A percentile compares a stretch with the other conserved stretches of the same genome.
phyloP scores from a whole-genome alignment of 345 rosid genomes.

The Hypericum perforatum region DNA sequence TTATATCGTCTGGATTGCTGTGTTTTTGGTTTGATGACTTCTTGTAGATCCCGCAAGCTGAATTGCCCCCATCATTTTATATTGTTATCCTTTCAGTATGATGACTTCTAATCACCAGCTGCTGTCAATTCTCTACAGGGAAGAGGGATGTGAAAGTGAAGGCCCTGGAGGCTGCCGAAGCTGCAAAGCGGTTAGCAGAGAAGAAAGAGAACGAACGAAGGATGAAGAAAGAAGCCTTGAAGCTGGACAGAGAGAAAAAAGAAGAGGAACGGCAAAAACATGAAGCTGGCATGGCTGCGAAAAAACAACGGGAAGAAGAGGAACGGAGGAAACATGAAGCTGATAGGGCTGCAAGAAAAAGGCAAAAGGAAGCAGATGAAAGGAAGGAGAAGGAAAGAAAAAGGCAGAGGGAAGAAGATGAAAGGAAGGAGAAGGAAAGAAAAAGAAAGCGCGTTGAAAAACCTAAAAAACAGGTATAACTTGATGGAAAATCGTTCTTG shows the following conservation, averaged over 20 bases:
- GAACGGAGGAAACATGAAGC: constrained; percentile 63
- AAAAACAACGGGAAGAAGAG: constrained; percentile 71
- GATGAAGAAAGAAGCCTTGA: constrained; percentile 74
- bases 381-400: constrained; percentile 50
- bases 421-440: constrained; percentile 60
- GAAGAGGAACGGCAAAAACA: constrained; percentile 60
- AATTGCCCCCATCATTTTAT: too few species aligned
- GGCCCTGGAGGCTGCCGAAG: constrained; percentile 86
- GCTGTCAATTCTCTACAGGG: constrained; percentile 29
- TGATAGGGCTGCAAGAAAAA: constrained; percentile 66
- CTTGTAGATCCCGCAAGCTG: too few species aligned
- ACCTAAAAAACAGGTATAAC: constrained; percentile 39
- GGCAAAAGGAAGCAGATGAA: constrained; percentile 66
- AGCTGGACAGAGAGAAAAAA: constrained; percentile 62
- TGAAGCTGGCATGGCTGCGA: constrained; percentile 26
- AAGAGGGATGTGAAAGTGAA: constrained; percentile 84
- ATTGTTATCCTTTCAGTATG: too few species aligned
- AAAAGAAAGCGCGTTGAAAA: constrained; percentile 62
- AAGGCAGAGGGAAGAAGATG: constrained; percentile 71
- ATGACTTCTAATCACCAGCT: too few species aligned
- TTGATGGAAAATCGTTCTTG: constrained; percentile 34
- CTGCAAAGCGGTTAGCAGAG: constrained; percentile 68
- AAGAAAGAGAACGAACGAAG: constrained; percentile 78
- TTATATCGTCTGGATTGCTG: too few species aligned
- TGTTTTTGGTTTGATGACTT: too few species aligned